These are phyloP conservation scores for Ophiostoma tasmaniense DNA, from an alignment of 2,329 filamentous ascomycete species.

Conservation along the genomic window DNA sequence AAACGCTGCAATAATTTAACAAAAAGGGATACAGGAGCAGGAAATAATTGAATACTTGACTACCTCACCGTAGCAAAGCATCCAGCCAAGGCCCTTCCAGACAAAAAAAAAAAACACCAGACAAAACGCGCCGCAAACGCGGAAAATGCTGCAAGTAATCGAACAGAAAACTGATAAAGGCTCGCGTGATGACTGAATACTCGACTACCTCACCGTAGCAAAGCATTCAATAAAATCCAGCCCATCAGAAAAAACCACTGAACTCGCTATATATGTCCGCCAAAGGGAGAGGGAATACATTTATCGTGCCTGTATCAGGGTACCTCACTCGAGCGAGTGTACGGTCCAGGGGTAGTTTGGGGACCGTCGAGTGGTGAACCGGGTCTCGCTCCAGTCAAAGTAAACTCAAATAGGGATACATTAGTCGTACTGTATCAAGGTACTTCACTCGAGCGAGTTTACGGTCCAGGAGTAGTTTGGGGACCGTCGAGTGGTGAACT, in stretches of 20 bases:
- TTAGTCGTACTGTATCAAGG: background rate
- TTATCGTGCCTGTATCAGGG: background rate
- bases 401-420: background rate
- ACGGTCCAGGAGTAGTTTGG: background rate
- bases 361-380: background rate
- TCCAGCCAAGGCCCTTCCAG: background rate
- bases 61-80: too few species aligned
- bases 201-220: too few species aligned
- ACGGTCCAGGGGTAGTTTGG: background rate
- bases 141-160: too few species aligned
- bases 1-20: too few species aligned
- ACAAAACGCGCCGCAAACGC: background rate
- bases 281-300: background rate
- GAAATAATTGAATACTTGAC: too few species aligned
- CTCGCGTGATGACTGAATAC: too few species aligned
- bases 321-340: background rate
- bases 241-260: too few species aligned
- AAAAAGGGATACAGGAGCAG: too few species aligned
- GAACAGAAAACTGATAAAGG: too few species aligned
- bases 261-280: too few species aligned
- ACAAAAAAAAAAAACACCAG: background rate
- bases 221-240: too few species aligned
- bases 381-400: too few species aligned
- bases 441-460: background rate
- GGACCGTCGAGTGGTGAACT: background rate